These are phyloP conservation scores for Eutrema japonicum DNA, from an alignment of 345 rosid genomes.

Conservation along the genomic window DNA sequence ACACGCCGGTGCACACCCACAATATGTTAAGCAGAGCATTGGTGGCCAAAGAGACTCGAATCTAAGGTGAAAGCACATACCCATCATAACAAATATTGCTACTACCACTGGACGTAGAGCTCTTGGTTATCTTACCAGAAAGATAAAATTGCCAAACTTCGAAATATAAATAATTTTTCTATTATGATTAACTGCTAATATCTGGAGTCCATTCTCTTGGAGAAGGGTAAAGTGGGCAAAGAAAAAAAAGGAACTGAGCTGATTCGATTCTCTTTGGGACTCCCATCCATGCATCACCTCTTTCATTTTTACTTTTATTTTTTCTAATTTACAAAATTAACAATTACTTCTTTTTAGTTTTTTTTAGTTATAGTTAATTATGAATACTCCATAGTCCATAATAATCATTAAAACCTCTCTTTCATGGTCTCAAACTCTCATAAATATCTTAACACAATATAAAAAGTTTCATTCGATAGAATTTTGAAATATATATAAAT, in stretches of 20 bases:
- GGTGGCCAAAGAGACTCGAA: too few species aligned
- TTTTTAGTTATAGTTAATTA: background rate
- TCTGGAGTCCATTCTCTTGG: constrained; percentile 54
- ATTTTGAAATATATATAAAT: background rate
- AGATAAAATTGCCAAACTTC: constrained; percentile 14
- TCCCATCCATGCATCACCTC: constrained; percentile 51
- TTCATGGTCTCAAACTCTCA: background rate
- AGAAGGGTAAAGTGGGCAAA: constrained; percentile 46
- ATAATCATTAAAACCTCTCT: background rate
- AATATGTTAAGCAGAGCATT: too few species aligned
- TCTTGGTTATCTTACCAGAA: too few species aligned
- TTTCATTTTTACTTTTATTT: constrained; percentile 28
- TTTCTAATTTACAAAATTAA: constrained; percentile 5
- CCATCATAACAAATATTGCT: too few species aligned
- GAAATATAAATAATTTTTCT: constrained; percentile 5
- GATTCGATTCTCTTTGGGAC: constrained; percentile 51
- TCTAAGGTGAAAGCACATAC: too few species aligned
- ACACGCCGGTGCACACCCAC: too few species aligned
- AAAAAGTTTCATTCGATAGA: constrained; percentile 12
- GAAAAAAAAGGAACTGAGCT: constrained; percentile 42
- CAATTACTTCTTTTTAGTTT: background rate
- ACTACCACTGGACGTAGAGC: too few species aligned
- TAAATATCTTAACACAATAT: background rate
- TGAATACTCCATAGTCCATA: too few species aligned
- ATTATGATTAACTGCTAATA: constrained; percentile 23